Percentiles rank a stretch among this genome's conserved stretches.
Evolutionary conservation across 2,329 filamentous ascomycete species (phyloP).

Genomic region (Decorospora gaudefroyi): DNA sequence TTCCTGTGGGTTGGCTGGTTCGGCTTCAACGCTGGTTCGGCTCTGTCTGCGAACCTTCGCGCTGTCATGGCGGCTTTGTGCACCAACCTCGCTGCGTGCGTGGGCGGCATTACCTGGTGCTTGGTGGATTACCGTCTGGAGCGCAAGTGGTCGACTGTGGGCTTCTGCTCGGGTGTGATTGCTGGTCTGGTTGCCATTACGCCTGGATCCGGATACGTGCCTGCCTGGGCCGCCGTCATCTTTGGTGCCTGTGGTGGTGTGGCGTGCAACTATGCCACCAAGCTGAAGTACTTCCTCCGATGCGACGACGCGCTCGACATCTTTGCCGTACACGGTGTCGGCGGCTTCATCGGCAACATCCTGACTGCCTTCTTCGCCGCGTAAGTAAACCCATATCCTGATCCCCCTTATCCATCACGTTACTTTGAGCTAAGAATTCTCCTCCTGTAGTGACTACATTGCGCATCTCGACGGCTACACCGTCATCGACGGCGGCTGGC

Average conservation of each 20-base stretch:
- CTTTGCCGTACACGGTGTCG: slow-evolving; percentile 64
- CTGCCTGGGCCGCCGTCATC: slow-evolving; percentile 80
- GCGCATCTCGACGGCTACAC: slow-evolving; percentile 75
- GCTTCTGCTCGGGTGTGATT: slow-evolving; percentile 89
- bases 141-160: slow-evolving; percentile 89
- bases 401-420: too few species aligned
- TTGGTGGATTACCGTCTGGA: slow-evolving; percentile 86
- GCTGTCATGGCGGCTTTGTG: slow-evolving; percentile 85
- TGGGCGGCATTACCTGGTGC: slow-evolving; percentile 88
- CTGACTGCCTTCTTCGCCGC: slow-evolving; percentile 76
- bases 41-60: slow-evolving; percentile 77
- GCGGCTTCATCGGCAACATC: slow-evolving; percentile 63
- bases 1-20: slow-evolving; percentile 98
- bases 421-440: too few species aligned
- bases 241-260: slow-evolving; percentile 76
- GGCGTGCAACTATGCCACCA: slow-evolving; percentile 86
- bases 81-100: slow-evolving; percentile 81
- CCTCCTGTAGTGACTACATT: slow-evolving; percentile 71
- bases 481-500: slow-evolving; percentile 74
- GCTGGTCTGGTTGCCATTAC: slow-evolving; percentile 87
- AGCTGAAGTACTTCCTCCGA: slow-evolving; percentile 80
- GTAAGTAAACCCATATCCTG: slow-evolving; percentile 46
- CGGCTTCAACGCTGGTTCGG: slow-evolving; percentile 89
- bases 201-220: slow-evolving; percentile 83
- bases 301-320: slow-evolving; percentile 87